Conservation (phyloP, 306 rosid genomes). For the Lablab purpureus region DNA sequence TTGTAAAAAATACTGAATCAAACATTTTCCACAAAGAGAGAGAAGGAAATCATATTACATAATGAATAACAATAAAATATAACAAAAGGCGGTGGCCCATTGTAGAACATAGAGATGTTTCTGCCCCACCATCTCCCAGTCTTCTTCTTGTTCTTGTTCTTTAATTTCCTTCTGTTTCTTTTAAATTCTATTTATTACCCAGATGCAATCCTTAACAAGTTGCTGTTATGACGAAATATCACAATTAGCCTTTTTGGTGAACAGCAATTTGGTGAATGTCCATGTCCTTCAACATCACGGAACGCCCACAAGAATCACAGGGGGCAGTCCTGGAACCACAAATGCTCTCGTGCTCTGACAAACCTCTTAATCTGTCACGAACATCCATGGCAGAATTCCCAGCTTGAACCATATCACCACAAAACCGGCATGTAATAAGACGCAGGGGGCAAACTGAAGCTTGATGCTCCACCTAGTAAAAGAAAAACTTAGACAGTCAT, state of each 20-base stretch:
- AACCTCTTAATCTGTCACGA: slow-evolving; percentile 86
- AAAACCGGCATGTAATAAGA: slow-evolving; percentile 78
- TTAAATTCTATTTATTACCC: background rate
- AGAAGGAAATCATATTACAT: background rate
- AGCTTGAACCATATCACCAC: slow-evolving; percentile 99
- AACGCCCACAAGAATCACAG: slow-evolving; percentile 95
- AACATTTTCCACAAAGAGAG: slow-evolving; percentile 4
- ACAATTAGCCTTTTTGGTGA: slow-evolving; percentile 78
- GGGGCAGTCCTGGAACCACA: slow-evolving; percentile 98
- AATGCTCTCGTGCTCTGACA: slow-evolving; percentile 90
- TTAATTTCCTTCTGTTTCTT: slow-evolving; percentile 7
- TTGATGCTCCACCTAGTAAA: slow-evolving; percentile 84
- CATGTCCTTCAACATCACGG: slow-evolving; percentile 99
- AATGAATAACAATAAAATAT: slow-evolving; percentile 17
- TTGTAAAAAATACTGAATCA: background rate
- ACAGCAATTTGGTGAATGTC: slow-evolving; percentile 94
- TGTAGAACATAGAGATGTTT: slow-evolving; percentile 30
- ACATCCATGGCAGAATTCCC: slow-evolving; percentile 79
- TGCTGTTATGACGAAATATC: background rate
- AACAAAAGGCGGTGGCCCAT: slow-evolving; percentile 2
- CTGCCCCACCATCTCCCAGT: slow-evolving; percentile 8
- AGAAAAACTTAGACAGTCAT: background rate
- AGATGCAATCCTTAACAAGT: slow-evolving; percentile 4
- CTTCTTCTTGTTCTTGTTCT: slow-evolving; percentile 1
- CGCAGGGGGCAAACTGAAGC: slow-evolving; percentile 78